Evolutionary conservation across 2,329 filamentous ascomycete species (phyloP).

Genomic region (Aspergillus phoenicis): DNA sequence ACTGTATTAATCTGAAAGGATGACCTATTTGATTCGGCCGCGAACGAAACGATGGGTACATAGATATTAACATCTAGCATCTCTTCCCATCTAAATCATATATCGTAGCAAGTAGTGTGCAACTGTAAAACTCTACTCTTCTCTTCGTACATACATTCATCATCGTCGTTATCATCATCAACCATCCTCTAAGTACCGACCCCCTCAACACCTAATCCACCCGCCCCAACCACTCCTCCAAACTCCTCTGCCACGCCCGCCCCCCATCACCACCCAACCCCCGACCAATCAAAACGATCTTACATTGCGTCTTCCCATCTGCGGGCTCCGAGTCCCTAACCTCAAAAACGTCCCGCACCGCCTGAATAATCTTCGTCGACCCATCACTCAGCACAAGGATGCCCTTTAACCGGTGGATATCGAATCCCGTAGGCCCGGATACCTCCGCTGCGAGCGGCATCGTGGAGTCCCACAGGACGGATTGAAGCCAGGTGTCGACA

Average conservation of each 20-base stretch:
- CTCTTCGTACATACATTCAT: not conserved
- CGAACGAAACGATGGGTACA: too few species aligned
- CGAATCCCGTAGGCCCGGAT: conserved; percentile 54
- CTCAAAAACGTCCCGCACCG: conserved; percentile 91
- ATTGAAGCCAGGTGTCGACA: conserved; percentile 80
- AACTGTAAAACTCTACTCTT: not conserved
- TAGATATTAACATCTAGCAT: too few species aligned
- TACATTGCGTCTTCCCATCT: conserved; percentile 37
- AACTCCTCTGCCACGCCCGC: conserved; percentile 38
- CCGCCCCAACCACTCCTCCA: conserved; percentile 33
- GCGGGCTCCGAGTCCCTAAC: conserved; percentile 65
- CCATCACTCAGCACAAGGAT: conserved; percentile 69
- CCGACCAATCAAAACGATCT: conserved; percentile 52
- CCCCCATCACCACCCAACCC: conserved; percentile 39
- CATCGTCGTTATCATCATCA: not conserved
- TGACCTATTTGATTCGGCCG: conserved; percentile 14
- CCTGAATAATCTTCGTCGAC: conserved; percentile 76
- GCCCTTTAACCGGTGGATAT: conserved; percentile 88
- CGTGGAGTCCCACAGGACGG: conserved; percentile 74
- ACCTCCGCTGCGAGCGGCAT: conserved; percentile 27
- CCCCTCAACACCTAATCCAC: conserved; percentile 10
- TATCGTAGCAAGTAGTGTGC: too few species aligned
- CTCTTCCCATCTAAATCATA: too few species aligned
- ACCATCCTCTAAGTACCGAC: not conserved
- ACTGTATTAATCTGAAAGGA: conserved; percentile 35